A percentile compares a stretch with the other conserved stretches of the same genome.
Evolutionary conservation across 345 rosid species (phyloP).

Genomic region (Aegle marmelos): DNA sequence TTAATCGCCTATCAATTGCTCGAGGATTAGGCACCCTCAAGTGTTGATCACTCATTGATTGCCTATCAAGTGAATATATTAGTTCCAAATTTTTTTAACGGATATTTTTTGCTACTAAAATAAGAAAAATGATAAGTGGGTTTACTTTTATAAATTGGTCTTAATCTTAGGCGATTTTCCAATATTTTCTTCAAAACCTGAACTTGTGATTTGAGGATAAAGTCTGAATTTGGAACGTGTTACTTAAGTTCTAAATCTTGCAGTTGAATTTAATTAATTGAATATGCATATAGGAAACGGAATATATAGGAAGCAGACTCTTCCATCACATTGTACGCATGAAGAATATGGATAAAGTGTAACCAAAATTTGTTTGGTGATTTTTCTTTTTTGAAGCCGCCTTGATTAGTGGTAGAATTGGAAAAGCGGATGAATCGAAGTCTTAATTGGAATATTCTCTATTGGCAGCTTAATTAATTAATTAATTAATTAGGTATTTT

Average conservation of each 20-base stretch:
- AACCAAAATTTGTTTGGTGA: neutral
- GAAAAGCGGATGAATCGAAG: neutral
- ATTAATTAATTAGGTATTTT: neutral
- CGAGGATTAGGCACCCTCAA: no score
- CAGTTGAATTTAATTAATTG: neutral
- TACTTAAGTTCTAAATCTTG: no score
- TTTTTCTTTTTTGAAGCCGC: neutral
- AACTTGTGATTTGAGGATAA: no score
- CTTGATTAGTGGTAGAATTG: slow-evolving; percentile 14
- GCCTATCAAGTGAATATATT: no score
- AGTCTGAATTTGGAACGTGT: neutral
- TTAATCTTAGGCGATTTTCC: neutral
- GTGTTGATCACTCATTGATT: no score
- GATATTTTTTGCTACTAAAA: no score
- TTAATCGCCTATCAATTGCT: no score
- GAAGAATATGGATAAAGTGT: neutral
- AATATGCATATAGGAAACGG: neutral
- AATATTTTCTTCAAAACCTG: neutral
- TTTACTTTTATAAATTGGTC: no score
- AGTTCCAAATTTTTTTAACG: no score
- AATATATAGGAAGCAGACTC: neutral
- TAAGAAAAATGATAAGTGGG: neutral
- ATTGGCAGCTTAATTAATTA: neutral
- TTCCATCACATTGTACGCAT: neutral
- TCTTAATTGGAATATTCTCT: slow-evolving; percentile 1